Evolutionary conservation across 371 early-diverging fungal species (phyloP), one percentile per base, ranked within the genome.

Genomic region (Conidiobolus incongruus): DNA sequence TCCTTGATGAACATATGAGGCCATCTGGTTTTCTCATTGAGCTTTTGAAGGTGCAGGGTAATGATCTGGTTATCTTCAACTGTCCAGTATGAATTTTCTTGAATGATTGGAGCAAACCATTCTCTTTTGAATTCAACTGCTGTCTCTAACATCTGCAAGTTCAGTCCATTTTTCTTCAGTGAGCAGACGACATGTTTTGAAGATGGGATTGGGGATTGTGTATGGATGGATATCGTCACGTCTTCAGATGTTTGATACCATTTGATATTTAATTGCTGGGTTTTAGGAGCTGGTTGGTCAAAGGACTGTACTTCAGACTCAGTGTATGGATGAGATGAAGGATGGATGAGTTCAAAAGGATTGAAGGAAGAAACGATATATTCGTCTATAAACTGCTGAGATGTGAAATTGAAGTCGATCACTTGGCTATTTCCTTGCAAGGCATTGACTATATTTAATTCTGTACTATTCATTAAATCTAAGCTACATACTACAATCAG

Each of bases 11-110:
- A 81, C 5, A 86, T 51, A 21, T 79, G 76, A 4, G 71, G 55
- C 89, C 89, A 88, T 13, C 81, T 66, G 4, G 70, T 72, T 15
- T 66, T 52, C 35, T 64, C 55, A 45, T 74, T 63, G 17, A 51
- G 43, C 49, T 75, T 86, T 23, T 72, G 66, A 8, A 88, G 52
- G 50, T 66, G 68, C 8, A 88, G 45, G 0, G 81, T 76, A 23
- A 86, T 45, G 0, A 66, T 34, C 0, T 67, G 61, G 0, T 54
- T 49, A 12, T 54, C 28, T 29, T 85, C 83, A 8, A 83, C 40
- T 4, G 83, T 82, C 89, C 89, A 88, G 7, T 65, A 48, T 32
- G 61, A 73, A 8, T 76, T 74, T 13, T 67, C 65, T 0, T 79
- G 63, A 12, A 56, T 51, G 16, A 87, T 65, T 4, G 31, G 30